Conservation (phyloP, 805 yeast genomes). For the Ogataea zsoltii region DNA sequence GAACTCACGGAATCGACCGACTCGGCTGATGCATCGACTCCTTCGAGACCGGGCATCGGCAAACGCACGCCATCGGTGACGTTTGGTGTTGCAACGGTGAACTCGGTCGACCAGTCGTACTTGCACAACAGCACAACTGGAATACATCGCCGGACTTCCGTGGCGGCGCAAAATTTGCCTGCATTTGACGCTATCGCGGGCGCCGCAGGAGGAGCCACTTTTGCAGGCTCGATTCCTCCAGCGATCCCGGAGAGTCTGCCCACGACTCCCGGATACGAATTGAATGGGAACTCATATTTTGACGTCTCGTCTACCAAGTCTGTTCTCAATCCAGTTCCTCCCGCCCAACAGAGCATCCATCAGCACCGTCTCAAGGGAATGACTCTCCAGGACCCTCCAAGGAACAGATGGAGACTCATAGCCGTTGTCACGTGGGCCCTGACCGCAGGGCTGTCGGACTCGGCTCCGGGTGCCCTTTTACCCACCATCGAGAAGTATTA, state of each 20-base stretch:
- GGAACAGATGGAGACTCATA: constrained; percentile 42
- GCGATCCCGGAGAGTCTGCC: constrained; percentile 44
- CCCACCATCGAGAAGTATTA: constrained; percentile 54
- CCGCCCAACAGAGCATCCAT: constrained; percentile 15
- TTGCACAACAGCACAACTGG: background rate
- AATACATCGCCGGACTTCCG: constrained; percentile 9
- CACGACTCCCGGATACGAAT: constrained; percentile 41
- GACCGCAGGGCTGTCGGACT: constrained; percentile 50
- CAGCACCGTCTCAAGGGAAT: constrained; percentile 28
- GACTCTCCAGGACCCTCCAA: constrained; percentile 44
- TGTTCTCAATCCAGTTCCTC: constrained; percentile 17
- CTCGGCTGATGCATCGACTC: too few species aligned
- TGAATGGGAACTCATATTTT: constrained; percentile 27
- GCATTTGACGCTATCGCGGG: constrained; percentile 2
- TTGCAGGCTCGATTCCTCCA: constrained; percentile 29
- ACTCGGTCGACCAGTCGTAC: background rate
- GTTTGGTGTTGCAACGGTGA: background rate
- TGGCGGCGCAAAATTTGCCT: constrained; percentile 1
- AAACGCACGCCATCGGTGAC: background rate
- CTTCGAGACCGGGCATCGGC: background rate
- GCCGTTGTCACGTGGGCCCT: constrained; percentile 43
- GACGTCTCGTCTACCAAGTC: constrained; percentile 13
- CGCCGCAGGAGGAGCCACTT: background rate
- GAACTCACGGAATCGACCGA: background rate
- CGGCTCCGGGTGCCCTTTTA: constrained; percentile 61